Percentiles rank a stretch among this genome's conserved stretches.
These are phyloP conservation scores for Huntiella moniliformis DNA, from an alignment of 2,329 filamentous ascomycete genomes.

Conservation along the genomic window DNA sequence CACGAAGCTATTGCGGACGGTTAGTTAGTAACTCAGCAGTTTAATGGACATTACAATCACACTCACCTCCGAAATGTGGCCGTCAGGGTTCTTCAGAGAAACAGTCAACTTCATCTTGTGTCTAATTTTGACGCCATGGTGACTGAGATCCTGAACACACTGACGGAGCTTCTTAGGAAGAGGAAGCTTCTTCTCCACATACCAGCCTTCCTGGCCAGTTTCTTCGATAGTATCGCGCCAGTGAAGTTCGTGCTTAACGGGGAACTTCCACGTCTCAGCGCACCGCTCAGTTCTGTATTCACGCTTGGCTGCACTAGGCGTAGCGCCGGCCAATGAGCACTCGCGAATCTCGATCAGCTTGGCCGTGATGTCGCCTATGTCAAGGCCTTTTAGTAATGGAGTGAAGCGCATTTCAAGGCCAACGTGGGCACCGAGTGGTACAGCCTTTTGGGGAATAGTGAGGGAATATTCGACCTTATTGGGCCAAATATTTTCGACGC, in stretches of 20 bases:
- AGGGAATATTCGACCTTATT: slow-evolving; percentile 97
- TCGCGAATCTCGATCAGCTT: slow-evolving; percentile 66
- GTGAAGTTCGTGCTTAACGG: slow-evolving; percentile 37
- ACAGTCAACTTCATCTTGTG: slow-evolving; percentile 88
- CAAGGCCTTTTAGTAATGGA: slow-evolving; percentile 72
- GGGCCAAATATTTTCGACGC: slow-evolving; percentile 92
- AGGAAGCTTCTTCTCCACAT: slow-evolving; percentile 40
- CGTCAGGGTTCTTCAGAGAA: slow-evolving; percentile 84
- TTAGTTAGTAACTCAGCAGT: too few species aligned
- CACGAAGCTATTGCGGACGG: slow-evolving; percentile 38
- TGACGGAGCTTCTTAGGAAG: slow-evolving; percentile 65
- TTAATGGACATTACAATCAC: neutral
- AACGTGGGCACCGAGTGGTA: slow-evolving; percentile 79
- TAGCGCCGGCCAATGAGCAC: slow-evolving; percentile 32
- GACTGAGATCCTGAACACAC: slow-evolving; percentile 80
- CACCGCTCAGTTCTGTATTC: slow-evolving; percentile 46
- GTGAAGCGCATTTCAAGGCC: slow-evolving; percentile 73
- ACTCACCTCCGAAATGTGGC: slow-evolving; percentile 64
- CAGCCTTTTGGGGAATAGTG: slow-evolving; percentile 78
- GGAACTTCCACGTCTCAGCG: slow-evolving; percentile 39
- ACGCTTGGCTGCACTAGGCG: slow-evolving; percentile 25
- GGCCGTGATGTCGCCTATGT: slow-evolving; percentile 64
- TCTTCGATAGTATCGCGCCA: slow-evolving; percentile 53
- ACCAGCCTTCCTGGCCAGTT: slow-evolving; percentile 46
- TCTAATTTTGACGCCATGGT: slow-evolving; percentile 73